These are phyloP conservation scores for Crithidia thermophila DNA, from an alignment of 208 protist species.

Conservation along the genomic window DNA sequence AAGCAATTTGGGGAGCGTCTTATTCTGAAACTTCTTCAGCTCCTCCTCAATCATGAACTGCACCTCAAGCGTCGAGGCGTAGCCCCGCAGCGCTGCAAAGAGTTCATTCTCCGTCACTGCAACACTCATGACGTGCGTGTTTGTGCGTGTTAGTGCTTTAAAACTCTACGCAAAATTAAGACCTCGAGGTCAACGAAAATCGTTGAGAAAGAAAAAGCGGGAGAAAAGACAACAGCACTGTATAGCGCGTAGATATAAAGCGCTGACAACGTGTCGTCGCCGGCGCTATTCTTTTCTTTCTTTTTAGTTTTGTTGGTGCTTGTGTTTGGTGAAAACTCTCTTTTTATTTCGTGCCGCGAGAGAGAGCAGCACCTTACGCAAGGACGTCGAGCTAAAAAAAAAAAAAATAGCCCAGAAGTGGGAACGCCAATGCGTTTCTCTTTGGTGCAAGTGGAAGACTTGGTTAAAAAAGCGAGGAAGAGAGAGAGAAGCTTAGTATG, in stretches of 20 bases:
- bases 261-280: background rate
- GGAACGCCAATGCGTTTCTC: background rate
- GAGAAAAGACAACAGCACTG: too few species aligned
- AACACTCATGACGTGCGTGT: slow-evolving; percentile 10
- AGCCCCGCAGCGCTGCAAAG: slow-evolving; percentile 41
- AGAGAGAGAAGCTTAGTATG: background rate
- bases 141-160: too few species aligned
- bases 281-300: background rate
- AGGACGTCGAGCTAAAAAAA: background rate
- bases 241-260: too few species aligned
- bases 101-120: slow-evolving; percentile 35
- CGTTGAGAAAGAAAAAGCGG: too few species aligned
- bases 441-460: too few species aligned
- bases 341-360: too few species aligned
- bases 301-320: too few species aligned
- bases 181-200: too few species aligned
- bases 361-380: too few species aligned
- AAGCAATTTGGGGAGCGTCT: slow-evolving; percentile 24
- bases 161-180: too few species aligned
- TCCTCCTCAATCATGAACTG: slow-evolving; percentile 67
- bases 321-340: background rate
- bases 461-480: too few species aligned
- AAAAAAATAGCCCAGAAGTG: background rate
- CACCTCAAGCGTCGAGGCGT: slow-evolving; percentile 58
- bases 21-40: slow-evolving; percentile 38